phyloP scores from a whole-genome alignment of 176 grass and related monocot species.

The Hordeum marinum region DNA sequence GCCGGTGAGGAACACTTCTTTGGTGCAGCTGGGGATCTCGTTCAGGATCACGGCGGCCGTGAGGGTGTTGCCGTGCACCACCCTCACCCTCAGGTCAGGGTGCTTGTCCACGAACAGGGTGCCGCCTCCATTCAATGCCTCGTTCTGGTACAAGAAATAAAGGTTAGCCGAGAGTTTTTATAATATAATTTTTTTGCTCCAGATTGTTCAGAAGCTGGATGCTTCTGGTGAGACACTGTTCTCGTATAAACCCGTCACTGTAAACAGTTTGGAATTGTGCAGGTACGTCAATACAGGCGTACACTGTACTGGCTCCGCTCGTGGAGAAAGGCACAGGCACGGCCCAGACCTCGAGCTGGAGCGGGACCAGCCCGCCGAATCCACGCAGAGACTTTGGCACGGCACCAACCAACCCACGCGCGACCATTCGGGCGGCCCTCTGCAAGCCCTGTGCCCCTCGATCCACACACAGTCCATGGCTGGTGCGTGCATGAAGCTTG shows the following conservation, averaged over 20 bases:
- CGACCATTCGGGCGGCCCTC: neutral
- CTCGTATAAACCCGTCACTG: neutral
- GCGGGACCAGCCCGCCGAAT: neutral
- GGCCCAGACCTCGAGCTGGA: no score
- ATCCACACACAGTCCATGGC: neutral
- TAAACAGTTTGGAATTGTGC: neutral
- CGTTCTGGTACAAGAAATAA: slow-evolving; percentile 43
- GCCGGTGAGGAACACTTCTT: slow-evolving; percentile 80
- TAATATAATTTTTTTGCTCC: no score
- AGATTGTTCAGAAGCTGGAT: no score
- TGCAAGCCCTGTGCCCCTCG: neutral
- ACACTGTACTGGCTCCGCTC: neutral
- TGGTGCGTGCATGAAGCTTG: neutral
- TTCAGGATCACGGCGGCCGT: slow-evolving; percentile 90
- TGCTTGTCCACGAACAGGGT: slow-evolving; percentile 78
- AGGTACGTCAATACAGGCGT: neutral
- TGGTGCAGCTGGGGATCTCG: slow-evolving; percentile 69
- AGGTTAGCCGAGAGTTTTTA: neutral
- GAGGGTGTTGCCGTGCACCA: slow-evolving; percentile 96
- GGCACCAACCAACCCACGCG: neutral
- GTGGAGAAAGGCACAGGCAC: neutral
- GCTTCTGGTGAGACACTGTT: neutral
- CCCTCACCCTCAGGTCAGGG: slow-evolving; percentile 64
- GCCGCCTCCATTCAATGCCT: slow-evolving; percentile 81
- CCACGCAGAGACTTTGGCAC: neutral